A percentile compares a stretch with the other conserved stretches of the same genome.
Evolutionary conservation across 805 yeast species (phyloP).

Genomic region (Candida tammaniensis): DNA sequence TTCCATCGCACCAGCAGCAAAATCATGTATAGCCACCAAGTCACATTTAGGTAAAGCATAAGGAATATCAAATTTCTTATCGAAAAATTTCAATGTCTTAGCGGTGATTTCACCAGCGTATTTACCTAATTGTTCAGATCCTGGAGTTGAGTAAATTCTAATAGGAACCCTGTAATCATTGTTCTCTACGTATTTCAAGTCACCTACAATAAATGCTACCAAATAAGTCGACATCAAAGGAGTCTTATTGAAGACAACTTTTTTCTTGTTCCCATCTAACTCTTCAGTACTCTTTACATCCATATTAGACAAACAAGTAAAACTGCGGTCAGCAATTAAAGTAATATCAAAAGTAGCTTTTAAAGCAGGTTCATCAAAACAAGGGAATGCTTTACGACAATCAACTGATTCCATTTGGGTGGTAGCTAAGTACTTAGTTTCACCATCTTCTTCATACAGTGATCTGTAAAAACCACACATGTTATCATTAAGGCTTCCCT

Average conservation of each 20-base stretch:
- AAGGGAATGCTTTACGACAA: constrained; percentile 84
- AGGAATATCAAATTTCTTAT: constrained; percentile 67
- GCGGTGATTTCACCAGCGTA: constrained; percentile 76
- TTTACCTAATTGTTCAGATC: constrained; percentile 66
- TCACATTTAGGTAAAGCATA: constrained; percentile 82
- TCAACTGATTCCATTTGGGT: constrained; percentile 88
- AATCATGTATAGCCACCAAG: constrained; percentile 79
- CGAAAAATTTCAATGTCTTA: constrained; percentile 71
- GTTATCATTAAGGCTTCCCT: constrained; percentile 67
- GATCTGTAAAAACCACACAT: constrained; percentile 85
- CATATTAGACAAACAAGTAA: constrained; percentile 70
- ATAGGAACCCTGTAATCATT: constrained; percentile 69
- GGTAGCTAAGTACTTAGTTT: constrained; percentile 69
- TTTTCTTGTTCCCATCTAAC: constrained; percentile 45
- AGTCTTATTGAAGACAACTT: constrained; percentile 66
- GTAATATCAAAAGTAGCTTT: constrained; percentile 71
- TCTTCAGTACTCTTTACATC: constrained; percentile 50
- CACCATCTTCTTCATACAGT: constrained; percentile 58
- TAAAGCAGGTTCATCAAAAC: constrained; percentile 74
- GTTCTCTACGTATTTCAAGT: constrained; percentile 69
- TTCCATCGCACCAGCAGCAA: constrained; percentile 88
- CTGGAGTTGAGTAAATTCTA: constrained; percentile 78
- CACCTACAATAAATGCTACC: constrained; percentile 82
- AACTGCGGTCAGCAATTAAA: constrained; percentile 51
- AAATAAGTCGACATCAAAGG: constrained; percentile 84